Evolutionary conservation across 2,329 filamentous ascomycete species (phyloP).

Genomic region (Penicillium sp.): DNA sequence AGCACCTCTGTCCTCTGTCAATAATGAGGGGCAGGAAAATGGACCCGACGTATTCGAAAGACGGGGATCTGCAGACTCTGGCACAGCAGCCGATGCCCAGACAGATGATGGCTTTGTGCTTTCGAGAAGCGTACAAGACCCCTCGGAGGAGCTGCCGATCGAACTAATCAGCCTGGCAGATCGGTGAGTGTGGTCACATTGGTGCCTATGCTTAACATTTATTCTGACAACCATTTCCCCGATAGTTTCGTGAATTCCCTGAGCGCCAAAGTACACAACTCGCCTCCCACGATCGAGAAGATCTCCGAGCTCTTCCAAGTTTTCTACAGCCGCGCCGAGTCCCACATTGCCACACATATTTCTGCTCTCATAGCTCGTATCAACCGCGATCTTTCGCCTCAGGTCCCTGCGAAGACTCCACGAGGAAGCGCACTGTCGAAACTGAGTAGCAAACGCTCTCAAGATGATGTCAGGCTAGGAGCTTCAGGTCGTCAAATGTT

Average conservation of each 20-base stretch:
- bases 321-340: slow-evolving; percentile 79
- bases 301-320: slow-evolving; percentile 89
- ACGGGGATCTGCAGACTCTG: slow-evolving; percentile 35
- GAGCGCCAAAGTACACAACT: slow-evolving; percentile 79
- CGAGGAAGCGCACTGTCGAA: slow-evolving; percentile 55
- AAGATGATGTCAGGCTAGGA: slow-evolving; percentile 32
- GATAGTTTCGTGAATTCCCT: slow-evolving; percentile 85
- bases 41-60: slow-evolving; percentile 49
- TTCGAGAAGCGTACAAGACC: slow-evolving; percentile 54
- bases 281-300: slow-evolving; percentile 77
- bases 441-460: slow-evolving; percentile 48
- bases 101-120: slow-evolving; percentile 37
- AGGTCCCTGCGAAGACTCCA: slow-evolving; percentile 57
- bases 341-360: slow-evolving; percentile 84
- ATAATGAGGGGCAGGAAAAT: slow-evolving; percentile 27
- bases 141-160: slow-evolving; percentile 87
- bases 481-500: slow-evolving; percentile 79
- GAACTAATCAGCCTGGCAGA: slow-evolving; percentile 89
- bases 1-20: slow-evolving; percentile 19
- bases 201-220: not conserved
- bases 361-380: slow-evolving; percentile 73
- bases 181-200: slow-evolving; percentile 55
- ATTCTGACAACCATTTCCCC: not conserved
- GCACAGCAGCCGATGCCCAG: slow-evolving; percentile 32
- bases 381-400: slow-evolving; percentile 65